Conservation (phyloP, 106 monocot genomes). For the Dioscorea zingiberensis region DNA sequence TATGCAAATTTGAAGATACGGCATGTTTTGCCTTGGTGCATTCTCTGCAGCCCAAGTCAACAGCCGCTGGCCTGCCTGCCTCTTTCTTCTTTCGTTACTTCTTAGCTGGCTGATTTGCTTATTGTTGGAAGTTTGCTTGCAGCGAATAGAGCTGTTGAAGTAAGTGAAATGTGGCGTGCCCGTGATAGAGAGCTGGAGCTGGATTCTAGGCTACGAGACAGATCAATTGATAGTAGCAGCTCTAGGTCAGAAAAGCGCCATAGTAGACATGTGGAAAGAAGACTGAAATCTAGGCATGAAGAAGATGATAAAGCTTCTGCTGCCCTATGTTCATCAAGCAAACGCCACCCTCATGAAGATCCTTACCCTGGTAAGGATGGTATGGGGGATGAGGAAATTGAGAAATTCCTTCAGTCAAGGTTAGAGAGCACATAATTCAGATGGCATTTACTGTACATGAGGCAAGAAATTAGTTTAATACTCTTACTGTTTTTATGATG, state of each 20-base stretch:
- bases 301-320: conserved; percentile 3
- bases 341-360: conserved; percentile 9
- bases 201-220: conserved; percentile 28
- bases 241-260: not conserved
- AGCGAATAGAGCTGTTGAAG: conserved; percentile 82
- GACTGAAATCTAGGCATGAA: conserved; percentile 14
- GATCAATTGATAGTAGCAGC: conserved; percentile 12
- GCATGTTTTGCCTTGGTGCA: too few relatives aligned
- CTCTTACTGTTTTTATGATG: not conserved
- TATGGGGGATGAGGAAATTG: conserved; percentile 73
- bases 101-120: too few relatives aligned
- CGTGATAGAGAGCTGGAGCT: conserved; percentile 81
- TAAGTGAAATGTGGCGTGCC: conserved; percentile 90
- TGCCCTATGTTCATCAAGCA: conserved; percentile 24
- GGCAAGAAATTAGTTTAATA: not conserved
- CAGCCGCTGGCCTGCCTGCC: too few relatives aligned
- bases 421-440: conserved; percentile 11
- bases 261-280: not conserved
- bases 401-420: conserved; percentile 83
- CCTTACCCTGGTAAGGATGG: conserved; percentile 34
- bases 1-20: too few relatives aligned
- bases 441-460: not conserved
- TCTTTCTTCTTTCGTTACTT: too few relatives aligned
- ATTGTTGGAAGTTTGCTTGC: conserved; percentile 3
- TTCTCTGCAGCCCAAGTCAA: too few relatives aligned